Conservation (phyloP, 2,329 filamentous ascomycete genomes). For the Trichoderma lentiforme region DNA sequence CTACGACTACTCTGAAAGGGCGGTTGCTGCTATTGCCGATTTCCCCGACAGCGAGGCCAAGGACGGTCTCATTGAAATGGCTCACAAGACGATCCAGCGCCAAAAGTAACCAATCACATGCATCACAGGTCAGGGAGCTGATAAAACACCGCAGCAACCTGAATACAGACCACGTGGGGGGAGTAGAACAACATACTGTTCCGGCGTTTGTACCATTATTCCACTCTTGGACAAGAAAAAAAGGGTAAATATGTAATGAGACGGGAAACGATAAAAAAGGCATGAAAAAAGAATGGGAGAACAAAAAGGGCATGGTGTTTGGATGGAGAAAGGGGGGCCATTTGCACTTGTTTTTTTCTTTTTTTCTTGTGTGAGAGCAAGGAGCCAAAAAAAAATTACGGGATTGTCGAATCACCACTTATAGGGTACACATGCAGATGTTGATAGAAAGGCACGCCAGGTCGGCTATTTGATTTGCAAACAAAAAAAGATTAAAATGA, state of each 20-base stretch:
- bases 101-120: constrained; percentile 62
- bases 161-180: background rate
- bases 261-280: background rate
- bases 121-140: background rate
- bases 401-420: background rate
- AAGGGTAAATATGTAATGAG: background rate
- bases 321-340: background rate
- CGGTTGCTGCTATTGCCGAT: constrained; percentile 73
- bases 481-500: background rate
- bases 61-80: constrained; percentile 88
- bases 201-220: constrained; percentile 14
- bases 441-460: background rate
- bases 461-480: background rate
- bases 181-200: background rate
- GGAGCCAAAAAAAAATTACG: background rate
- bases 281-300: background rate
- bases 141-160: background rate
- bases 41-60: constrained; percentile 97
- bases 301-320: background rate
- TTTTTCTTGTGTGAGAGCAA: background rate
- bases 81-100: constrained; percentile 82
- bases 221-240: constrained; percentile 1
- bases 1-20: constrained; percentile 85
- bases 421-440: background rate
- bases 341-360: background rate